A percentile compares a stretch with the other conserved stretches of the same genome.
Conservation (phyloP, 2,329 filamentous ascomycete genomes). For the Stenocarpella maydis region DNA sequence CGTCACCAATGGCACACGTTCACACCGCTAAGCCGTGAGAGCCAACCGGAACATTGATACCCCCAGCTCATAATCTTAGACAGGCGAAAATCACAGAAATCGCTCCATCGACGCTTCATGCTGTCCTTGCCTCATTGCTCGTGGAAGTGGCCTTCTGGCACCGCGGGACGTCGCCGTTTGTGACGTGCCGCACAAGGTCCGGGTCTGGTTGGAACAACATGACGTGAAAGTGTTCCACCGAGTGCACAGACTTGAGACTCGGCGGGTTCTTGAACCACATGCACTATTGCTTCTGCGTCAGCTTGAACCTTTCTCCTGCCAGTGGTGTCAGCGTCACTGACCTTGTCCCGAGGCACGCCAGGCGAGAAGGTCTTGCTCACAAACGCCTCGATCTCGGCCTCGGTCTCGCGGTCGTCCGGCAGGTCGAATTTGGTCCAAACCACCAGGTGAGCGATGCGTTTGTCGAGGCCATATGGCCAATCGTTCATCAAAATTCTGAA, state of each 20-base stretch:
- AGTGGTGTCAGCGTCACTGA: conserved; percentile 48
- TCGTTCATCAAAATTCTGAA: conserved; percentile 85
- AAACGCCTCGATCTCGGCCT: conserved; percentile 73
- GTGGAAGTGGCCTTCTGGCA: conserved; percentile 51
- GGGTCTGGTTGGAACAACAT: conserved; percentile 83
- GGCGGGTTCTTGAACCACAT: conserved; percentile 93
- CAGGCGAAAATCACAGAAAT: not conserved
- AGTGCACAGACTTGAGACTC: conserved; percentile 82
- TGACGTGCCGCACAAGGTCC: conserved; percentile 74
- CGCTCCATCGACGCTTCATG: not conserved
- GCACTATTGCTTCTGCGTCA: conserved; percentile 42
- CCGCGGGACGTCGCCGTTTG: conserved; percentile 76
- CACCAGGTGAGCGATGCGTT: conserved; percentile 81
- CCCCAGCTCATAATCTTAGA: conserved; percentile 7
- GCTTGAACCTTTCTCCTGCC: conserved; percentile 10
- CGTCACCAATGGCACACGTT: conserved; percentile 18
- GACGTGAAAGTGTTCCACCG: conserved; percentile 93
- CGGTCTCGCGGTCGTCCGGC: conserved; percentile 70
- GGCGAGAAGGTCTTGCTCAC: conserved; percentile 72
- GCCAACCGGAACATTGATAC: not conserved
- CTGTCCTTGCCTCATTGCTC: not conserved
- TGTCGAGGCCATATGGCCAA: conserved; percentile 90
- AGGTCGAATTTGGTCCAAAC: conserved; percentile 93
- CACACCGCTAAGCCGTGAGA: conserved; percentile 14
- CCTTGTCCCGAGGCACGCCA: conserved; percentile 59